These are phyloP conservation scores for Conoideocrella luteorostrata DNA, from an alignment of 2,329 filamentous ascomycete genomes.

Conservation along the genomic window DNA sequence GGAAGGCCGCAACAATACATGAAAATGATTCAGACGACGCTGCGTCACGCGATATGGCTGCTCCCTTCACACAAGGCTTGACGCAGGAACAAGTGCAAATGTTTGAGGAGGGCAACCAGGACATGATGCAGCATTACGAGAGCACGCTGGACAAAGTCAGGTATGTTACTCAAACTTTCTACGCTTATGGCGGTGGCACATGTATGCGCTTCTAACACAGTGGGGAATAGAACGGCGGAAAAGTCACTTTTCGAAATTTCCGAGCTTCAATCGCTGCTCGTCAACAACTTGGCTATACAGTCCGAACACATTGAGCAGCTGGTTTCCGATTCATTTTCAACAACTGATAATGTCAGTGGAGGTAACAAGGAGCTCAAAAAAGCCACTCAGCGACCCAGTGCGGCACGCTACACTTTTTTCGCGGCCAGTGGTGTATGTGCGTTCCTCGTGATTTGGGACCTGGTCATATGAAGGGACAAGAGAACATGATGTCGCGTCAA, in stretches of 20 bases:
- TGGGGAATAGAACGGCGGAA: conserved; percentile 63
- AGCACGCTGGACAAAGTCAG: conserved; percentile 90
- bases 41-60: too few species aligned
- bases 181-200: too few species aligned
- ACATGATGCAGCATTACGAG: conserved; percentile 90
- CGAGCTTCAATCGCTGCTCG: conserved; percentile 83
- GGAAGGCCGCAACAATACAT: background rate
- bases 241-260: conserved; percentile 88
- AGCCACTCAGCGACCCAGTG: conserved; percentile 65
- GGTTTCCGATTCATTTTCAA: conserved; percentile 74
- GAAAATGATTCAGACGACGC: conserved; percentile 14
- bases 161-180: too few species aligned
- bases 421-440: conserved; percentile 69
- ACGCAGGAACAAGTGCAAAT: conserved; percentile 83
- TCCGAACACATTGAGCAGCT: conserved; percentile 85
- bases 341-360: conserved; percentile 76
- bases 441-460: conserved; percentile 71
- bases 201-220: too few species aligned
- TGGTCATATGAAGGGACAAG: conserved; percentile 47
- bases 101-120: conserved; percentile 88
- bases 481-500: background rate
- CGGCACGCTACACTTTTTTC: conserved; percentile 73
- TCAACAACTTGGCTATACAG: conserved; percentile 78
- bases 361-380: conserved; percentile 90
- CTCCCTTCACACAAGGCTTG: conserved; percentile 47